Base-by-base conservation (phyloP, 345 rosid species). In the Aegle marmelos region DNA sequence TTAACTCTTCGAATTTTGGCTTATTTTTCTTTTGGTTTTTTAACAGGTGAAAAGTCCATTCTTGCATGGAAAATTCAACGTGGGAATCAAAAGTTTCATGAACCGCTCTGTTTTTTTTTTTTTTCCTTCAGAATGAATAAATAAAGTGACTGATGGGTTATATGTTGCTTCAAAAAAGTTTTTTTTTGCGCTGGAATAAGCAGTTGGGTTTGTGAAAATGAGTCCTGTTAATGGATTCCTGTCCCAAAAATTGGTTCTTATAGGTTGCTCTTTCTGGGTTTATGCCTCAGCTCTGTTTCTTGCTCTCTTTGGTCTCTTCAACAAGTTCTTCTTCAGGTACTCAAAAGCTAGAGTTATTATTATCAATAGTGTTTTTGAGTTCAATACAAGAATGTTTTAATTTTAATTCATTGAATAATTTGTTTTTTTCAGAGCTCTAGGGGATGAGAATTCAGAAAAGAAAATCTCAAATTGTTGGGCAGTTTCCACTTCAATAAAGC, bases 31-130 rank as follows among this genome's bases (percentile, higher is more conserved):
- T 68, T 70, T 59, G 60, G 33, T 39, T 73, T 79, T 79, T 75
- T 57, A 76, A 22, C 88, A 8, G 95, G 93, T 95, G 79, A 79
- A 76, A 73, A 71, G 97, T 92, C 97, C 70, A 80, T 85, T 89
- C 73, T 64, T 79, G 66, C 82, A 77, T 76, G 83, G 65, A 28
- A 30, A 61, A 76, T 86, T 88, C 91, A 88, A 87, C 77, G 76
- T 79, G 60, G 81, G 84, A 80, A 85, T 87, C 57, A 77, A 88
- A 76, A 37, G 71, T 78, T 68, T 72, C 37, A 68, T 75, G 86
- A 80, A 81, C 76, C 79, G 19, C 82, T 79, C 80, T 82, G 78
- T 76, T 83, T 75, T 76, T 86, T 86, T 82, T 77, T 76, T 83
- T 75, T 76, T 86, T 86, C 84, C 89, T 84, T 89, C 88, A 59